Evolutionary conservation across 371 early-diverging fungal species (phyloP).

Genomic region (Nematocida minor): DNA sequence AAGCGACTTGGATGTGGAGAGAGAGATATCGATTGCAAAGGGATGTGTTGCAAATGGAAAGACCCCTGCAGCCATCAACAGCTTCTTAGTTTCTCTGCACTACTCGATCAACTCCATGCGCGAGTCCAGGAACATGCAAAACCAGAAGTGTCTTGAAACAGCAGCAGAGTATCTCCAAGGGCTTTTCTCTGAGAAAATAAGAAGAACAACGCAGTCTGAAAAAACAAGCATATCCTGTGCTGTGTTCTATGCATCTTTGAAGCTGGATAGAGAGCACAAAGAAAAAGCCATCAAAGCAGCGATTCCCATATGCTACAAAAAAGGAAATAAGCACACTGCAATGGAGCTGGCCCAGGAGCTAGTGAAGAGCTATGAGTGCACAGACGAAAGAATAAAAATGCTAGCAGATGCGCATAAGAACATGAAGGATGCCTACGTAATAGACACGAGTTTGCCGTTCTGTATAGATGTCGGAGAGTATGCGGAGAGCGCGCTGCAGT

Average conservation of each 20-base stretch:
- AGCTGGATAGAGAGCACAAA: conserved; percentile 41
- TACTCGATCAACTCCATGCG: neutral
- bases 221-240: conserved; percentile 46
- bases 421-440: conserved; percentile 9
- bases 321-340: conserved; percentile 55
- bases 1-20: neutral
- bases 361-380: neutral
- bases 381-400: neutral
- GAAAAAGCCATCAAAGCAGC: conserved; percentile 23
- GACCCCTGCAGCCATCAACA: neutral
- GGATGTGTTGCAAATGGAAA: neutral
- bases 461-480: conserved; percentile 45
- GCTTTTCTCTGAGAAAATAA: conserved; percentile 45
- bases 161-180: conserved; percentile 55
- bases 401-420: conserved; percentile 7
- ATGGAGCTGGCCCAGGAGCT: conserved; percentile 47
- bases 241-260: conserved; percentile 52
- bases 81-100: conserved; percentile 9
- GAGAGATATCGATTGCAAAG: neutral
- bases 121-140: neutral
- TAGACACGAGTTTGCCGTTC: conserved; percentile 43
- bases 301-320: conserved; percentile 50
- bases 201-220: conserved; percentile 43
- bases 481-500: neutral
- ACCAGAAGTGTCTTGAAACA: neutral